phyloP scores from a whole-genome alignment of 1,284 basidiomycete genomes.

The Takashimella tepidaria region DNA sequence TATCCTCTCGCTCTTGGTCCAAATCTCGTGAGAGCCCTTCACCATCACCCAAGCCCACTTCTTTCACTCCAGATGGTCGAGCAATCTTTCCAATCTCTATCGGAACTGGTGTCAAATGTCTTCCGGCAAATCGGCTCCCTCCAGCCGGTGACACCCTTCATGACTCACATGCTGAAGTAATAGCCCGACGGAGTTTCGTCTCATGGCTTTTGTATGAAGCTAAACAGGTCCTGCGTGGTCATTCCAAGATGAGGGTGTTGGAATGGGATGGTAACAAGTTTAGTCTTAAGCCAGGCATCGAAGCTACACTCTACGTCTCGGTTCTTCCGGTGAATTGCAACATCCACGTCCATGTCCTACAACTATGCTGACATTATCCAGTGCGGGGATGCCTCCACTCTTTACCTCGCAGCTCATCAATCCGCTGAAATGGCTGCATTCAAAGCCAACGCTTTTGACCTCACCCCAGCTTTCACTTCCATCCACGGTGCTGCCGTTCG shows the following conservation, averaged over 20 bases:
- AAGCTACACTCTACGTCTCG: constrained; percentile 73
- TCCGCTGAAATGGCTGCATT: constrained; percentile 62
- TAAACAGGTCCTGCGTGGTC: constrained; percentile 28
- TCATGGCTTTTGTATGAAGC: constrained; percentile 77
- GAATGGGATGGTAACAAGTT: constrained; percentile 45
- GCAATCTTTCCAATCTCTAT: constrained; percentile 59
- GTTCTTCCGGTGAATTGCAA: constrained; percentile 71
- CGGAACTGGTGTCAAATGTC: constrained; percentile 81
- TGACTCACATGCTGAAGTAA: constrained; percentile 84
- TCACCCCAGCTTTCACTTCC: constrained; percentile 13
- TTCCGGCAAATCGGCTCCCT: constrained; percentile 63
- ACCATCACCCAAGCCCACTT: background rate
- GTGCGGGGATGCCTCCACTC: constrained; percentile 85
- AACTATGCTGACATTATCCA: constrained; percentile 43
- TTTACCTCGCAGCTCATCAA: constrained; percentile 66
- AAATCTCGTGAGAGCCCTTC: background rate
- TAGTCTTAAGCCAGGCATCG: constrained; percentile 53
- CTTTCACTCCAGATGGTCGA: background rate
- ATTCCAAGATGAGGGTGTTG: constrained; percentile 13
- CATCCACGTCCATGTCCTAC: background rate
- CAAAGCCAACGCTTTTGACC: constrained; percentile 52
- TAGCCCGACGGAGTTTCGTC: constrained; percentile 71
- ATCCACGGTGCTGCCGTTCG: constrained; percentile 51
- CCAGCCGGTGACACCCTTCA: constrained; percentile 73
- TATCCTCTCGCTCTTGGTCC: background rate